Conservation (phyloP, 1,284 basidiomycete genomes). For the Trichosporon ovoides region DNA sequence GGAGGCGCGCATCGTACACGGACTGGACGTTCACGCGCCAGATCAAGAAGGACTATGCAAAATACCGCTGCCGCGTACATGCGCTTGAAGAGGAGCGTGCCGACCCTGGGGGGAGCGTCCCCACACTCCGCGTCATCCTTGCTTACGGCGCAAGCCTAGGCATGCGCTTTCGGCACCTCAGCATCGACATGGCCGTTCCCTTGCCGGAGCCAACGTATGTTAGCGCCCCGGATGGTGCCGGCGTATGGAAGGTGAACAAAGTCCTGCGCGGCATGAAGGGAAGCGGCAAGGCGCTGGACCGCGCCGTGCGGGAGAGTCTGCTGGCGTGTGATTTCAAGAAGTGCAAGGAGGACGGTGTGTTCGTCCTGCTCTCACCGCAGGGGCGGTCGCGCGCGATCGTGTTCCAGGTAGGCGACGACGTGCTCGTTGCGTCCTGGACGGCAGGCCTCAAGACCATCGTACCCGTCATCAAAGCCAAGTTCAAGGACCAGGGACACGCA, state of each 20-base stretch:
- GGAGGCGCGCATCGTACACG: background rate
- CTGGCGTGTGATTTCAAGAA: slow-evolving; percentile 1
- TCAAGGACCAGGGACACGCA: background rate
- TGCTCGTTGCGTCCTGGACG: background rate
- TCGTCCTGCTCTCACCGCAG: background rate
- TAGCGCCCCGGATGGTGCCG: background rate
- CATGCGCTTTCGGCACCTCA: slow-evolving; percentile 1
- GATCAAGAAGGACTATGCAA: slow-evolving; percentile 1
- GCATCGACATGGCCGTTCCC: background rate
- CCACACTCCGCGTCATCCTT: background rate
- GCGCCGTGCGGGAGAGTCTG: background rate
- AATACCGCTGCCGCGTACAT: background rate
- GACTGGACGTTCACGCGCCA: background rate
- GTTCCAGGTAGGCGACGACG: background rate
- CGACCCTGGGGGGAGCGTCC: background rate
- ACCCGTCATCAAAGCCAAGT: background rate
- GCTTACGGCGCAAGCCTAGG: background rate
- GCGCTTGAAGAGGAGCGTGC: background rate
- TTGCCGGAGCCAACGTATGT: background rate
- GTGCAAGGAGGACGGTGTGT: slow-evolving; percentile 3
- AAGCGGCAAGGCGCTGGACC: background rate
- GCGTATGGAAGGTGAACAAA: slow-evolving; percentile 4
- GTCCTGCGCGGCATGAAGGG: background rate
- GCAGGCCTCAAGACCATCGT: background rate
- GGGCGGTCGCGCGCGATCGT: background rate